Conservation (phyloP, 2,329 filamentous ascomycete genomes). For the Alternaria sp. region DNA sequence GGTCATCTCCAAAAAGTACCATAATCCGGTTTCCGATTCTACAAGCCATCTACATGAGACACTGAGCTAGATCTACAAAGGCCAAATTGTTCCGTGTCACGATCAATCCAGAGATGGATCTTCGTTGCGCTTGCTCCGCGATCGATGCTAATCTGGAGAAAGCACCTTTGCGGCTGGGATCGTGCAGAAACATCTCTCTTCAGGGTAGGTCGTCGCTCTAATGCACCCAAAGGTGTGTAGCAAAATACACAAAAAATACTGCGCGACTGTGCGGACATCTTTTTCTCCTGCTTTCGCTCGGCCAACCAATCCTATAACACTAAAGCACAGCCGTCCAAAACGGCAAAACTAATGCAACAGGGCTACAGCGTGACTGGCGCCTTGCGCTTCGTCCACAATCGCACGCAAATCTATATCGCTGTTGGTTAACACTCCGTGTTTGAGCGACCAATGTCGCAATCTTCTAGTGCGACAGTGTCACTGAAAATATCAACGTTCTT, state of each 20-base stretch:
- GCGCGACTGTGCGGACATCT: conserved; percentile 10
- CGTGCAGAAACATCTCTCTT: background rate
- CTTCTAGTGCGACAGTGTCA: conserved; percentile 14
- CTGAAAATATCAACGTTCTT: conserved; percentile 11
- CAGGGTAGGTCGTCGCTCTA: background rate
- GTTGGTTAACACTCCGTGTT: conserved; percentile 9
- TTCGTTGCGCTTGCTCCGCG: background rate
- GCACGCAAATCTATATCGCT: conserved; percentile 3
- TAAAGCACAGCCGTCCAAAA: conserved; percentile 7
- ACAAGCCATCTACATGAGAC: conserved; percentile 10
- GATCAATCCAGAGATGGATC: background rate
- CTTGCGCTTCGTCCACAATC: conserved; percentile 9
- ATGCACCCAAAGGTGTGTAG: conserved; percentile 3
- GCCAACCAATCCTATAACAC: background rate
- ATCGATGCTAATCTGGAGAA: conserved; percentile 3
- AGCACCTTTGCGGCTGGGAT: background rate
- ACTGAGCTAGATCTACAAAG: conserved; percentile 6
- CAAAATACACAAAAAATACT: conserved; percentile 10
- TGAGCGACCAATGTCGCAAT: conserved; percentile 11
- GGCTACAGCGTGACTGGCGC: conserved; percentile 24
- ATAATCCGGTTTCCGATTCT: conserved; percentile 1
- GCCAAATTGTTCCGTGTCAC: conserved; percentile 2
- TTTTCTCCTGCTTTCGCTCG: conserved; percentile 2
- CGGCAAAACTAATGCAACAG: conserved; percentile 17
- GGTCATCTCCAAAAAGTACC: background rate